Evolutionary conservation across 805 yeast genomes (phyloP), one percentile per base, ranked within the genome.

Genomic region (Saturnispora besseyi): DNA sequence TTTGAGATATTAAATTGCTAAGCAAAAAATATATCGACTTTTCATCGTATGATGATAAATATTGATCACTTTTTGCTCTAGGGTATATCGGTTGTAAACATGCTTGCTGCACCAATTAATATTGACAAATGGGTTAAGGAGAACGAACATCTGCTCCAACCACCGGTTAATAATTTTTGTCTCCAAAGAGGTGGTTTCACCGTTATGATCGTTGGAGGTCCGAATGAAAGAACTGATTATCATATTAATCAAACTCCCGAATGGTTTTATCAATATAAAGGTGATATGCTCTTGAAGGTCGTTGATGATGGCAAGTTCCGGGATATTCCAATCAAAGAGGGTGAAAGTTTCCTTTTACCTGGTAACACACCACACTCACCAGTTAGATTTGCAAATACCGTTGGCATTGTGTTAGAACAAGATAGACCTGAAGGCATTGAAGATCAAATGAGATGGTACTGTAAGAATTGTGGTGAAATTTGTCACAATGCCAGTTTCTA

Each of bases 121-220:
- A 75, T 90, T 57, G 76, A 79, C 29, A 78, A 79, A 57, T 90
- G 97, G 96, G 75, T 90, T 15, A 71, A 72, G 37, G 95, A 86
- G 59, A 87, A 90, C 64, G 71, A 74, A 22, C 79, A 85, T 55
- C 72, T 87, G 12, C 74, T 90, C 36, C 82, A 86, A 63, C 97
- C 97, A 1, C 97, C 97, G 1, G 96, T 90, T 32, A 88, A 88
- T 65, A 90, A 90, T 62, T 90, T 69, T 68, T 88, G 96, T 61
- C 77, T 90, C 29, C 96, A 90, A 65, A 73, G 89, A 44, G 96
- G 95, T 5, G 96, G 96, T 0, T 86, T 85, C 63, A 89, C 96
- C 0, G 88, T 89, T 34, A 90, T 90, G 96, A 81, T 89, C 46
- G 95, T 90, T 1, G 97, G 97, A 13, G 97, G 97, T 0, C 97